phyloP scores from a whole-genome alignment of 2,329 filamentous ascomycete species.

The Calonectria montana region DNA sequence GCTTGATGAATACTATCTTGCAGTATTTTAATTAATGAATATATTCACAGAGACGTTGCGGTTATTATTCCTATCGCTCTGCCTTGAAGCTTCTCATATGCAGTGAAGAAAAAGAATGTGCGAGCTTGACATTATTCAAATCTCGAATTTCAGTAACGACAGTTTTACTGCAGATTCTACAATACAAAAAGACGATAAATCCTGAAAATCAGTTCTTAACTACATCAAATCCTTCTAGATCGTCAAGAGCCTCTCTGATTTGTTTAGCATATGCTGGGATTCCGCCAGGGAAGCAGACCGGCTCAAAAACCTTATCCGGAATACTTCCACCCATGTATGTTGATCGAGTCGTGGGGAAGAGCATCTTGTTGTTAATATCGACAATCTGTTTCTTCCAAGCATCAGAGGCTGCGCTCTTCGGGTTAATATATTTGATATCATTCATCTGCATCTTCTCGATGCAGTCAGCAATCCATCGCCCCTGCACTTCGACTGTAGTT shows the following conservation, averaged over 20 bases:
- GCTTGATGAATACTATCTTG: too few relatives aligned
- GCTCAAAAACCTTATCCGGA: constrained; percentile 65
- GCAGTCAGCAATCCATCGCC: constrained; percentile 64
- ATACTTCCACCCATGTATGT: constrained; percentile 69
- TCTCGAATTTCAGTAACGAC: constrained; percentile 12
- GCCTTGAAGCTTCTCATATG: too few relatives aligned
- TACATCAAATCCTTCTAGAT: constrained; percentile 33
- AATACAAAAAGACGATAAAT: background rate
- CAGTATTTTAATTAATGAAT: too few relatives aligned
- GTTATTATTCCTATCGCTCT: too few relatives aligned
- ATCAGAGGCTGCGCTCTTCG: constrained; percentile 56
- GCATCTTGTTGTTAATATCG: constrained; percentile 56
- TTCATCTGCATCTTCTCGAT: constrained; percentile 61
- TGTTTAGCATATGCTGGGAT: constrained; percentile 48
- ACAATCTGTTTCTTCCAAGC: constrained; percentile 62
- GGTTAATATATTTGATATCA: constrained; percentile 62
- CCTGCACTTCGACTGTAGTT: constrained; percentile 64
- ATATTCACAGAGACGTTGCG: too few relatives aligned
- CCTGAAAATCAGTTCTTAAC: constrained; percentile 32
- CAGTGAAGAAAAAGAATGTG: too few relatives aligned
- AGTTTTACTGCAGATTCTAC: background rate
- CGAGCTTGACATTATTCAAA: background rate
- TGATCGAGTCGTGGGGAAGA: constrained; percentile 61
- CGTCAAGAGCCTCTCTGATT: constrained; percentile 35
- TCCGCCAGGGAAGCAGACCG: constrained; percentile 59